Base-by-base conservation (phyloP, 306 rosid genomes). In the Hylodesmum podocarpum region DNA sequence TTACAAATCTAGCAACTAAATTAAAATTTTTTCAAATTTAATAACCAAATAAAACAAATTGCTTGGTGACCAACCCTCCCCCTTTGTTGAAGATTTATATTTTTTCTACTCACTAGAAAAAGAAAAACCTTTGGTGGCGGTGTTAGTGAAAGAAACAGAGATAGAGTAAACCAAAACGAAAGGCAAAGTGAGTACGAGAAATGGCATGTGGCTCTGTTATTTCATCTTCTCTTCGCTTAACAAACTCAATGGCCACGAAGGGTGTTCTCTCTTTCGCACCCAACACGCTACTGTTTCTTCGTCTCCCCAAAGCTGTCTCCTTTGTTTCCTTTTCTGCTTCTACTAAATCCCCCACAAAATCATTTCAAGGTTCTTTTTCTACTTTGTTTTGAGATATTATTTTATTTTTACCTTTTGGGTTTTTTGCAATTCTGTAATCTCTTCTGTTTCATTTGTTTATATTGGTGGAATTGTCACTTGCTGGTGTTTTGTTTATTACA, bases 321-420 rank as follows among this genome's bases (percentile, higher is more conserved):
- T 93, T 80, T 76, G 19, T 81, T 66, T 81, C 90, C 21, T 59
- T 87, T 43, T 79, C 86, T 59, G 50, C 82, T 11, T 69, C 85
- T 27, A 66, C 78, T 46, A 84, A 80, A 65, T 78, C 69, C 39
- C 79, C 78, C 76, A 72, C 78, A 25, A 89, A 81, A 22, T 70
- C 75, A 22, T 80, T 88, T 70, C 93, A 92, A 87, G 97, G 97
- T 92, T 70, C 57, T 14, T 69, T 15, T 31, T 31, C 50, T 68
- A 27, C 1, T 77, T 24, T 11, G 16, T 21, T 10, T 19, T 0
- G 10, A 70, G 64, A 54, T 40, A 4, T 47, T 9, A 1, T 43
- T 44, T 44, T 4, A 3, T 16, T 44, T 75, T 25, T 34, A 4
- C 8, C 10, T 15, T 4, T 54, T 4, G 36, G 39, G 40, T 19